phyloP scores from a whole-genome alignment of 2,329 filamentous ascomycete species.

The Colletotrichum echinochloae region DNA sequence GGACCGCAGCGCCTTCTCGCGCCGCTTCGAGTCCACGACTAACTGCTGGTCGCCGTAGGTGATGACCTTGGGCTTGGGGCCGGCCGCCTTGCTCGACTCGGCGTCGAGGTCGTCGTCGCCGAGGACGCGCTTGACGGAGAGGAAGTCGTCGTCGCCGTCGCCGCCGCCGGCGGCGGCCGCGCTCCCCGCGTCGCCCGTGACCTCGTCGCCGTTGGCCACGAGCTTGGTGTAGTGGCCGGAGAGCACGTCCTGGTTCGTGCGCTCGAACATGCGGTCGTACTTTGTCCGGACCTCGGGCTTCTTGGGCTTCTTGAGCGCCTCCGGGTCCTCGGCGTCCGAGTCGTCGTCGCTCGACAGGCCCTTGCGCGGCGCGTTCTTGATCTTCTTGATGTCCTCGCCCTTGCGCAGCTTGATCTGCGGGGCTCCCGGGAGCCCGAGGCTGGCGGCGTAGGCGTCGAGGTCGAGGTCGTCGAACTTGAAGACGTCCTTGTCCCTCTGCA shows the following conservation, averaged over 20 bases:
- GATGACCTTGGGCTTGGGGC: constrained; percentile 68
- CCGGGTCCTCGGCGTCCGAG: constrained; percentile 60
- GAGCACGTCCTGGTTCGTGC: constrained; percentile 94
- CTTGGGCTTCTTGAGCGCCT: constrained; percentile 67
- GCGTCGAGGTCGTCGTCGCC: constrained; percentile 73
- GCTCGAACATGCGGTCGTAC: constrained; percentile 97
- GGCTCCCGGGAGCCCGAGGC: constrained; percentile 88
- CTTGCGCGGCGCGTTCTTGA: constrained; percentile 86
- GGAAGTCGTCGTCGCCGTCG: constrained; percentile 83
- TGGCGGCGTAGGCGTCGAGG: constrained; percentile 86
- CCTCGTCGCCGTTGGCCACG: constrained; percentile 69
- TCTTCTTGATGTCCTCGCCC: constrained; percentile 85
- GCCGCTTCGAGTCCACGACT: constrained; percentile 91
- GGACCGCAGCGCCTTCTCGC: constrained; percentile 93
- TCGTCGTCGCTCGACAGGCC: constrained; percentile 73
- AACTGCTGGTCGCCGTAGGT: constrained; percentile 77
- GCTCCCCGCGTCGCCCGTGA: constrained; percentile 35
- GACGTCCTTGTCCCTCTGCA: constrained; percentile 92
- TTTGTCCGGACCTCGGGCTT: constrained; percentile 87
- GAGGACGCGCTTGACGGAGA: constrained; percentile 90
- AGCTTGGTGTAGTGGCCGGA: constrained; percentile 95
- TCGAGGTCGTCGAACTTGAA: constrained; percentile 88
- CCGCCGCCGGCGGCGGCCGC: constrained; percentile 56
- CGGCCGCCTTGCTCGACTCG: constrained; percentile 56
- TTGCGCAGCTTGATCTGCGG: constrained; percentile 95